Evolutionary conservation across 768 basidiomycete genomes (phyloP), one percentile per base, ranked within the genome.

Genomic region (Suillus americanus): DNA sequence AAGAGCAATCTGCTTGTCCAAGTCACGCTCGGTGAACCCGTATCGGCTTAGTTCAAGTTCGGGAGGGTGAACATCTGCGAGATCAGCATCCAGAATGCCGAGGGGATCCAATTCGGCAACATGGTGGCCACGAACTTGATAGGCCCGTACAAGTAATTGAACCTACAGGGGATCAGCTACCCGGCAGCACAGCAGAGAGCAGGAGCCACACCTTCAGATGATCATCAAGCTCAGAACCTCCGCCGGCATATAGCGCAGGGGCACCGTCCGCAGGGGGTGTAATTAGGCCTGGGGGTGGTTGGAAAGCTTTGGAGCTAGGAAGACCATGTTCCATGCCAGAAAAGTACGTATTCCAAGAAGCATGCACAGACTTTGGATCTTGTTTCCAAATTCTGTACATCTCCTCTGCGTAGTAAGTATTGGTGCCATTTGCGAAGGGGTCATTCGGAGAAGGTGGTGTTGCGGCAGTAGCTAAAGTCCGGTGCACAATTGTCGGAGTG

Each of bases 111-210:
- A 84, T 68, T 97, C 92, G 41, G 97, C 97, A 64, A 95, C 84
- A 71, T 98, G 95, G 72, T 99, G 97, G 18, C 97, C 97, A 65
- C 97, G 92, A 20, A 99, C 97, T 88, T 99, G 97, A 79, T 97
- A 99, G 3, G 97, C 97, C 63, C 97, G 91, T 61, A 98, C 95
- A 63, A 99, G 89, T 35, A 99, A 85, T 91, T 99, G 97, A 20
- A 95, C 90, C 97, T 99, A 73, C 25, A 68, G 33, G 33, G 35
- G 37, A 37, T 66, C 6, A 63, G 51, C 33, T 59, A 61, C 20
- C 25, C 37, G 41, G 40, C 14, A n/a, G 60, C 50, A 53, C 70
- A 43, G 16, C 60, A 45, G 25, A 63, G 41, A 10, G 23, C 3
- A 35, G 18, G 9, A 65, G 80, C 62, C 57, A 7, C 63, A 95